Conservation (phyloP, 1,284 basidiomycete genomes). For the Heterobasidion occidentale region DNA sequence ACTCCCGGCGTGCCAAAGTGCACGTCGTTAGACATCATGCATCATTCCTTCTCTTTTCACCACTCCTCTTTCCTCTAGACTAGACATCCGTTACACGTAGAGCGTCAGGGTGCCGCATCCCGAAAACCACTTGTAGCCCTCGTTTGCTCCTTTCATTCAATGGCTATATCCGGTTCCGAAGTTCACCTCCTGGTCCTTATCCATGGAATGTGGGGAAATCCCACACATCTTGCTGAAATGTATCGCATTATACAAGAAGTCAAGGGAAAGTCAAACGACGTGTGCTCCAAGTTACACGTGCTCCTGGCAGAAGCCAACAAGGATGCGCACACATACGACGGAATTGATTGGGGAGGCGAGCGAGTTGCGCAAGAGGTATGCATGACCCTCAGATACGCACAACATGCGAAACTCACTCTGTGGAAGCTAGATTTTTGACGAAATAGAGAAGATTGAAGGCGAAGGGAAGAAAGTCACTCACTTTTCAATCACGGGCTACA, state of each 20-base stretch:
- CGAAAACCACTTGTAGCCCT: too few species aligned
- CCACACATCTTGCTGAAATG: constrained; percentile 41
- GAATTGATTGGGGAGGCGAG: constrained; percentile 59
- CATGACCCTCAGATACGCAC: neutral
- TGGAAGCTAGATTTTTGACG: constrained; percentile 39
- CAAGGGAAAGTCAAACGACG: constrained; percentile 15
- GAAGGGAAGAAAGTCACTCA: constrained; percentile 48
- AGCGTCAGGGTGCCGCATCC: neutral
- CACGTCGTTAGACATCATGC: too few species aligned
- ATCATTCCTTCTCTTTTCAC: too few species aligned
- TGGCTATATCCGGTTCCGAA: constrained; percentile 3
- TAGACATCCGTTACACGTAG: neutral
- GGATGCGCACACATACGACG: constrained; percentile 52
- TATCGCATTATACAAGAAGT: constrained; percentile 34
- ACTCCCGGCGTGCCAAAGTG: too few species aligned
- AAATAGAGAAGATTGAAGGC: constrained; percentile 42
- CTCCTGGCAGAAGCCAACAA: constrained; percentile 40
- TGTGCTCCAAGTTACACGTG: constrained; percentile 27
- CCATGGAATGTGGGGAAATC: constrained; percentile 84
- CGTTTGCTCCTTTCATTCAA: too few species aligned
- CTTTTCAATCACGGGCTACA: constrained; percentile 75
- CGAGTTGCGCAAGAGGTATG: constrained; percentile 58
- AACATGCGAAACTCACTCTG: neutral
- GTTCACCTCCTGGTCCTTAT: constrained; percentile 44
- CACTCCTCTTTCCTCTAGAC: too few species aligned